Percentiles rank a stretch among this genome's conserved stretches.
phyloP scores from a whole-genome alignment of 176 grass and related monocot genomes.

The Saccharum spontaneum region DNA sequence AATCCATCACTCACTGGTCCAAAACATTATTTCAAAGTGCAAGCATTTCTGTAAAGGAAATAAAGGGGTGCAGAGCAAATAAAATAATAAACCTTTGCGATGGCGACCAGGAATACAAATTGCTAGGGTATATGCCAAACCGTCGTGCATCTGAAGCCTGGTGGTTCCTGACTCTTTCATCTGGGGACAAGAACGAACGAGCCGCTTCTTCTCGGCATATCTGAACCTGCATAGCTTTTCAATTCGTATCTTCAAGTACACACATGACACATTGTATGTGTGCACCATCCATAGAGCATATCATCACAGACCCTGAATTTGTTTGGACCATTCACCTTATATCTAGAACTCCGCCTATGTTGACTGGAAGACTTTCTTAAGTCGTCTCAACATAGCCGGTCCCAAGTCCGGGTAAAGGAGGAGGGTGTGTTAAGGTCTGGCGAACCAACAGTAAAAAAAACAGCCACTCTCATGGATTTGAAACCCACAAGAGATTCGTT shows the following conservation, averaged over 20 bases:
- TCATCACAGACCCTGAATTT: slow-evolving; percentile 21
- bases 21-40: neutral
- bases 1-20: slow-evolving; percentile 2
- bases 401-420: too few species aligned
- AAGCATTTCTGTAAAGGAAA: neutral
- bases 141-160: slow-evolving; percentile 24
- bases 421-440: too few species aligned
- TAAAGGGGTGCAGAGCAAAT: neutral
- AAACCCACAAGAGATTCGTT: too few species aligned
- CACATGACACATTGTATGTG: neutral
- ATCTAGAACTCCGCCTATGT: too few species aligned
- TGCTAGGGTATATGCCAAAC: slow-evolving; percentile 26
- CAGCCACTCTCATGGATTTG: too few species aligned
- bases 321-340: slow-evolving; percentile 42
- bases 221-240: slow-evolving; percentile 22
- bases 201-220: slow-evolving; percentile 43
- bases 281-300: slow-evolving; percentile 26
- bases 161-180: slow-evolving; percentile 29
- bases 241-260: slow-evolving; percentile 42
- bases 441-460: too few species aligned
- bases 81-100: slow-evolving; percentile 21
- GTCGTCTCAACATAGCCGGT: too few species aligned
- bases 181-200: slow-evolving; percentile 17
- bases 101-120: slow-evolving; percentile 19
- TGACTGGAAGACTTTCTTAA: too few species aligned